These are phyloP conservation scores for Auricularia sp. DNA, from an alignment of 768 basidiomycete genomes.

Conservation along the genomic window DNA sequence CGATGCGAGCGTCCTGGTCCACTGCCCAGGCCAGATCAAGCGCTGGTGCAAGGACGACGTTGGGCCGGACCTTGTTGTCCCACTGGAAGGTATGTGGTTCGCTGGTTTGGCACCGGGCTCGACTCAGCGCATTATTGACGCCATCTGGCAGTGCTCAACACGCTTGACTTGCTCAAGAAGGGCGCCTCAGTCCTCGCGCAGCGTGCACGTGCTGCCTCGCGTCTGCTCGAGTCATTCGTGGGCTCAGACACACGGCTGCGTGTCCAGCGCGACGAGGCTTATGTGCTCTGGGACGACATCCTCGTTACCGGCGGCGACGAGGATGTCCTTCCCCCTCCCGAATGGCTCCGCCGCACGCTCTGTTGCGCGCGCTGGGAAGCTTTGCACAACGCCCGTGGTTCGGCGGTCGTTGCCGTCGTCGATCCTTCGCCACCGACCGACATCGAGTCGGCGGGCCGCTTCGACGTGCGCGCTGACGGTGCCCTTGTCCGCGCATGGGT, in stretches of 20 bases:
- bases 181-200: slow-evolving; percentile 69
- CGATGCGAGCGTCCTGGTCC: slow-evolving; percentile 74
- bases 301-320: slow-evolving; percentile 31
- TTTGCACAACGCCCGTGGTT: slow-evolving; percentile 27
- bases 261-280: slow-evolving; percentile 75
- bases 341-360: slow-evolving; percentile 78
- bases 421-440: slow-evolving; percentile 23
- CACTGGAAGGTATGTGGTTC: slow-evolving; percentile 66
- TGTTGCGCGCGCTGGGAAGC: slow-evolving; percentile 75
- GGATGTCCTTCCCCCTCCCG: slow-evolving; percentile 42
- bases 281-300: slow-evolving; percentile 72
- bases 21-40: slow-evolving; percentile 70
- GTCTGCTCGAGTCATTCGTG: slow-evolving; percentile 80
- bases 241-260: slow-evolving; percentile 72
- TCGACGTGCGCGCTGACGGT: slow-evolving; percentile 29
- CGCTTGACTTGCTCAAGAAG: slow-evolving; percentile 87
- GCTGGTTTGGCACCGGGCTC: not conserved
- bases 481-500: slow-evolving; percentile 61
- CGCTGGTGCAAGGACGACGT: slow-evolving; percentile 72
- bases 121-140: slow-evolving; percentile 1
- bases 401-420: slow-evolving; percentile 52
- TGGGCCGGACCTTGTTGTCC: slow-evolving; percentile 70
- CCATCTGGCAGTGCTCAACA: slow-evolving; percentile 63
- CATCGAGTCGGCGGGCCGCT: slow-evolving; percentile 17
- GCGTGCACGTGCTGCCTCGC: slow-evolving; percentile 77